Conservation (phyloP, 495 filamentous ascomycete genomes). For the Neurospora sp. region DNA sequence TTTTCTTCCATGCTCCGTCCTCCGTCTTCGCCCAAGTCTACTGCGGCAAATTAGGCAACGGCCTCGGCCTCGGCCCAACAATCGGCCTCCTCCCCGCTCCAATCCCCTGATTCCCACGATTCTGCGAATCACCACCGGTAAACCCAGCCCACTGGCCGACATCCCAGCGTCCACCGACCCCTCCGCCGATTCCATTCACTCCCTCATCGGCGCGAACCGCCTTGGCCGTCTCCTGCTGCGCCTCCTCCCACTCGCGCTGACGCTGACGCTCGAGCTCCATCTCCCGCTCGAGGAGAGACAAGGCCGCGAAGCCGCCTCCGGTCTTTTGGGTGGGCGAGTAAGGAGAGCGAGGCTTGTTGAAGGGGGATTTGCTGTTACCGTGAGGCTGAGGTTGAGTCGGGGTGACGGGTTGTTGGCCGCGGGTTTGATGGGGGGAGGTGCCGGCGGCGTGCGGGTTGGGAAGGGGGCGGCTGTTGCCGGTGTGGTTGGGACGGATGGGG, state of each 20-base stretch:
- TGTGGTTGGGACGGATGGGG: neutral
- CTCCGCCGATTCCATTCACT: conserved; percentile 45
- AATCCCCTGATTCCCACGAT: conserved; percentile 58
- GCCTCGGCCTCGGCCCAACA: conserved; percentile 64
- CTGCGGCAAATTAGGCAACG: conserved; percentile 38
- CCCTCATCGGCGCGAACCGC: conserved; percentile 41
- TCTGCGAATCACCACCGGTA: conserved; percentile 76
- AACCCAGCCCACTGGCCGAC: conserved; percentile 79
- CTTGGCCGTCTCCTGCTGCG: conserved; percentile 61
- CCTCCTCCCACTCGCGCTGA: conserved; percentile 90
- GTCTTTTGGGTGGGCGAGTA: conserved; percentile 53
- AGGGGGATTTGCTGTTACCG: neutral
- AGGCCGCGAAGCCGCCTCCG: conserved; percentile 58
- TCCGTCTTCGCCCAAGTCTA: neutral
- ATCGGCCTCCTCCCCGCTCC: conserved; percentile 72
- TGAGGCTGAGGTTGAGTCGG: neutral
- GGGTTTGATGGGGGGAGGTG: conserved; percentile 24
- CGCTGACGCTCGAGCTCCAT: conserved; percentile 93
- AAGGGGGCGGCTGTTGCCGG: conserved; percentile 53
- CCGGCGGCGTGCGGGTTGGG: conserved; percentile 28
- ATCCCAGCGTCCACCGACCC: conserved; percentile 62
- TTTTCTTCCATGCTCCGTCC: neutral
- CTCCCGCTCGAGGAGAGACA: conserved; percentile 82
- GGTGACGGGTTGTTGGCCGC: neutral
- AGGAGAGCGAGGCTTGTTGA: neutral